phyloP scores from a whole-genome alignment of 441 rosid genomes.

The Erysimum pusillum region DNA sequence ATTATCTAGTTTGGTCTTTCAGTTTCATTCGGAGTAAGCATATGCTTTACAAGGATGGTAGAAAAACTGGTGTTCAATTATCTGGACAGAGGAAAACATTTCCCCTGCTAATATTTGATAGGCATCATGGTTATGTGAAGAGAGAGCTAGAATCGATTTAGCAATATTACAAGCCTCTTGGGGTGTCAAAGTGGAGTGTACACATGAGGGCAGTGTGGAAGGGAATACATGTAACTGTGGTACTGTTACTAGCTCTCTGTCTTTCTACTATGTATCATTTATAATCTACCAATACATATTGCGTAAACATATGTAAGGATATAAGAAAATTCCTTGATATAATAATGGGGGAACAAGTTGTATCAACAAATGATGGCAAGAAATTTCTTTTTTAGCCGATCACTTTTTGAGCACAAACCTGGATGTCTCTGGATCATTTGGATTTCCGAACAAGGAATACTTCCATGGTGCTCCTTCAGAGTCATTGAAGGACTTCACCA shows the following conservation, averaged over 20 bases:
- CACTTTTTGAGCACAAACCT: constrained; percentile 59
- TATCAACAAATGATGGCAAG: neutral
- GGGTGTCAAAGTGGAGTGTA: constrained; percentile 1
- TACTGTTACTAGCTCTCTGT: constrained; percentile 1
- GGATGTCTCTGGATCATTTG: constrained; percentile 92
- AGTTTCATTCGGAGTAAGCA: constrained; percentile 13
- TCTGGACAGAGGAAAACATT: constrained; percentile 13
- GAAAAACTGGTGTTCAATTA: constrained; percentile 20
- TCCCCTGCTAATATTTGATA: constrained; percentile 5
- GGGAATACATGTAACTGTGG: neutral
- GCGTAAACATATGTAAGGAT: constrained; percentile 21
- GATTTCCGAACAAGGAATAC: constrained; percentile 95
- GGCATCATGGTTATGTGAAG: constrained; percentile 10
- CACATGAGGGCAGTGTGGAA: constrained; percentile 5
- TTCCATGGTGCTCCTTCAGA: constrained; percentile 91
- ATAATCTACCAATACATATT: constrained; percentile 13
- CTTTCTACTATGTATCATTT: neutral
- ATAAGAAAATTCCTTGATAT: constrained; percentile 10
- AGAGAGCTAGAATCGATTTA: constrained; percentile 13
- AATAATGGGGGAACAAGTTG: neutral
- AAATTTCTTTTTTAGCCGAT: constrained; percentile 2
- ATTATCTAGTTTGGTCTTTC: constrained; percentile 4
- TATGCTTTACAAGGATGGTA: neutral
- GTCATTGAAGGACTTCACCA: constrained; percentile 86
- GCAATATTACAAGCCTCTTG: neutral